Evolutionary conservation across 176 grass and related monocot species (phyloP).

Genomic region (Tillandsia fasciculata): DNA sequence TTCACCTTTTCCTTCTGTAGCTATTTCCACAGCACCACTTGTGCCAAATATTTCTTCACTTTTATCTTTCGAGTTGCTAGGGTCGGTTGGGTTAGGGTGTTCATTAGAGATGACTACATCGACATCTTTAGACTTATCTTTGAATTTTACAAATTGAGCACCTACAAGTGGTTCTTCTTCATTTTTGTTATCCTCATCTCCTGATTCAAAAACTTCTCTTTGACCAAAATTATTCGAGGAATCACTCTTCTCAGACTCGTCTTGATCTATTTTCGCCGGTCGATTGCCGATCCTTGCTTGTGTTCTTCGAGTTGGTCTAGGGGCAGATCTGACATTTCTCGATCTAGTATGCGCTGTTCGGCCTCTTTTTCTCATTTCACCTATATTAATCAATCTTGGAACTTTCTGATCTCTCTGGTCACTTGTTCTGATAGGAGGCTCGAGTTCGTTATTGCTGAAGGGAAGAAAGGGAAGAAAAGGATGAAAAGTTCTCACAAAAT

Average conservation of each 20-base stretch:
- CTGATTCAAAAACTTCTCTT: conserved; percentile 21
- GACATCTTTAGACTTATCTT: conserved; percentile 18
- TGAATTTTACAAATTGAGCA: conserved; percentile 30
- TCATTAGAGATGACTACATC: not conserved
- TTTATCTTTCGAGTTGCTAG: conserved; percentile 14
- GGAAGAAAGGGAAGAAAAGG: conserved; percentile 22
- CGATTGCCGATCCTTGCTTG: conserved; percentile 49
- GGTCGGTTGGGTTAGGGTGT: not conserved
- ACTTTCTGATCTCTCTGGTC: conserved; percentile 10
- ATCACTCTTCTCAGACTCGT: conserved; percentile 46
- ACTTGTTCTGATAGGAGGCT: conserved; percentile 27
- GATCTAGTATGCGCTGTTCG: conserved; percentile 15
- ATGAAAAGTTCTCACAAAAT: not conserved
- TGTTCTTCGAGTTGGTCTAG: conserved; percentile 38
- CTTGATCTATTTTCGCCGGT: conserved; percentile 34
- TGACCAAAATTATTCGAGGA: conserved; percentile 24
- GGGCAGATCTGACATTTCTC: conserved; percentile 34
- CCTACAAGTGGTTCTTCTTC: conserved; percentile 21
- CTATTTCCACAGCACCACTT: conserved; percentile 24
- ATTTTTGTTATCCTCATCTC: conserved; percentile 13
- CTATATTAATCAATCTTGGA: conserved; percentile 24
- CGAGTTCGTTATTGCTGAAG: conserved; percentile 34
- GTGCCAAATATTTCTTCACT: conserved; percentile 21
- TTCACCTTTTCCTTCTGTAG: conserved; percentile 1
- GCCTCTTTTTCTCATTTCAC: conserved; percentile 51